phyloP scores from a whole-genome alignment of 2,329 filamentous ascomycete species.

The Colletotrichum costaricense region DNA sequence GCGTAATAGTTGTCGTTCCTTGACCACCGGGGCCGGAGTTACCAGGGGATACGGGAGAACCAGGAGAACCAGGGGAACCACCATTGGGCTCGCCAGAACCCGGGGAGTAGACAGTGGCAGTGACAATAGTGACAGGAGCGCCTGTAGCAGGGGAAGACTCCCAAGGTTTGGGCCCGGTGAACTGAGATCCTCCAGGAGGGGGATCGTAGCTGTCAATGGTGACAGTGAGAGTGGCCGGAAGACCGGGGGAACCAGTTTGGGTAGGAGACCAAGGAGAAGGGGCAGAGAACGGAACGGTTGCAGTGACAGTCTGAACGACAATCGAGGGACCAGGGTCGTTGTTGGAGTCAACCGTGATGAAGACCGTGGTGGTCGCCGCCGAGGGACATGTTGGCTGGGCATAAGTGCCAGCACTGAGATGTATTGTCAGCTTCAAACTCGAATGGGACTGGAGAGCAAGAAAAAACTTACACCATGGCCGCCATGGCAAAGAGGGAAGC shows the following conservation, averaged over 20 bases:
- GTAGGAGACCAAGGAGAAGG: slow-evolving; percentile 24
- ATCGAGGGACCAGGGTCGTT: slow-evolving; percentile 35
- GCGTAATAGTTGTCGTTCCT: background rate
- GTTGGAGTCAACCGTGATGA: slow-evolving; percentile 57
- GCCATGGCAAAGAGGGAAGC: slow-evolving; percentile 48
- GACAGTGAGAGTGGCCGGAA: slow-evolving; percentile 34
- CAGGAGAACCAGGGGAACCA: background rate
- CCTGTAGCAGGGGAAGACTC: slow-evolving; percentile 19
- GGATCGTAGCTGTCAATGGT: slow-evolving; percentile 34
- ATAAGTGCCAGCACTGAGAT: slow-evolving; percentile 35
- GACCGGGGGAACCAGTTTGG: slow-evolving; percentile 23
- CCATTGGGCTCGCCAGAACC: background rate
- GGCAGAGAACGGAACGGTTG: slow-evolving; percentile 24
- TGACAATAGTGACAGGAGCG: slow-evolving; percentile 32
- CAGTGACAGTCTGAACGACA: slow-evolving; percentile 28
- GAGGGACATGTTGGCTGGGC: slow-evolving; percentile 47
- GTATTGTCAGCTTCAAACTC: slow-evolving; percentile 23
- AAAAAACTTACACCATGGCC: slow-evolving; percentile 48
- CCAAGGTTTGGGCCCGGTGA: slow-evolving; percentile 35
- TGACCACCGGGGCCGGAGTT: slow-evolving; percentile 2
- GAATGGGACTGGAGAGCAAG: background rate
- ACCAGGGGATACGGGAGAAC: background rate
- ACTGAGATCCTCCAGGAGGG: slow-evolving; percentile 37
- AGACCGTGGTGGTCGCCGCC: slow-evolving; percentile 56
- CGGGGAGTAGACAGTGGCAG: slow-evolving; percentile 36